These are phyloP conservation scores for Mangifera indica DNA, from an alignment of 345 rosid species.

Conservation along the genomic window DNA sequence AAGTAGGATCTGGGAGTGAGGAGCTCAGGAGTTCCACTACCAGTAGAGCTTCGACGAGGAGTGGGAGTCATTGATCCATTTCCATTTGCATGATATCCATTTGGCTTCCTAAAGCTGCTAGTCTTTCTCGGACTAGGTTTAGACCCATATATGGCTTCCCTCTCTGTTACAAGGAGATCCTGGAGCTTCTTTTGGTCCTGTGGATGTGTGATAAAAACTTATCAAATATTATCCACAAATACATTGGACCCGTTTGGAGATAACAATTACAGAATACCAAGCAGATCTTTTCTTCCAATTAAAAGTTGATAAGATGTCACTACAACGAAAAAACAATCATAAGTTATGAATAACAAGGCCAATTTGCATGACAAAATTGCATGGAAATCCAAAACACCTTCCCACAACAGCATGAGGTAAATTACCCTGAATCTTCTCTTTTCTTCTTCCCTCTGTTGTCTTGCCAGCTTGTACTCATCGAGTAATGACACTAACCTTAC, in stretches of 20 bases:
- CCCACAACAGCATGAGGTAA: background rate
- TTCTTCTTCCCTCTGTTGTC: slow-evolving; percentile 83
- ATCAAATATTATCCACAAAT: background rate
- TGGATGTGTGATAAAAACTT: slow-evolving; percentile 13
- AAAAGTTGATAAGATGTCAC: background rate
- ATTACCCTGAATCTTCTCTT: slow-evolving; percentile 80
- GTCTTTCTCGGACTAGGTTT: slow-evolving; percentile 90
- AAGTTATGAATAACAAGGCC: background rate
- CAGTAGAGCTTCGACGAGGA: slow-evolving; percentile 75
- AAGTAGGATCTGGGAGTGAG: slow-evolving; percentile 90
- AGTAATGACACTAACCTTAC: slow-evolving; percentile 76
- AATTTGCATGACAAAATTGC: background rate
- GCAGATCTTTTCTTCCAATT: background rate
- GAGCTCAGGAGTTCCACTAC: slow-evolving; percentile 71
- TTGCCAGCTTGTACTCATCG: slow-evolving; percentile 80
- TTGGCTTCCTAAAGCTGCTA: slow-evolving; percentile 79
- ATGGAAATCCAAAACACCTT: background rate
- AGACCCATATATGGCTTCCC: slow-evolving; percentile 87
- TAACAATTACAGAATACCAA: background rate
- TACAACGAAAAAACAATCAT: background rate
- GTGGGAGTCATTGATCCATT: slow-evolving; percentile 87
- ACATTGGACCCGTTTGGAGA: background rate
- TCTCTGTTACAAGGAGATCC: slow-evolving; percentile 78
- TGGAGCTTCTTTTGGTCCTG: slow-evolving; percentile 98
- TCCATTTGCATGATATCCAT: slow-evolving; percentile 69